Percentiles rank a stretch among this genome's conserved stretches.
phyloP scores from a whole-genome alignment of 2,329 filamentous ascomycete genomes.

The Dothistroma pini region DNA sequence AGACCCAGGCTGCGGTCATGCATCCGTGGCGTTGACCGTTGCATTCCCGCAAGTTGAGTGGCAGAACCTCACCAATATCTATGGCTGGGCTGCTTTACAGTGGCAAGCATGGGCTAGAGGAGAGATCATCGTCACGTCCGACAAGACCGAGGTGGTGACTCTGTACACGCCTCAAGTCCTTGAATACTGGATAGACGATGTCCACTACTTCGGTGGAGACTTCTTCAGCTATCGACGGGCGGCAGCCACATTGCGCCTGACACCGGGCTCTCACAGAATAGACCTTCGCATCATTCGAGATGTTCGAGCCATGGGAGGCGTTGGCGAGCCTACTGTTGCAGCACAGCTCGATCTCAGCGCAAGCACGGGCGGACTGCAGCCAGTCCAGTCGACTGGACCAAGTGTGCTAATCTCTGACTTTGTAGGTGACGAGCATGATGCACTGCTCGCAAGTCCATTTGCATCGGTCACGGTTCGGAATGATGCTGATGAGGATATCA shows the following conservation, averaged over 20 bases:
- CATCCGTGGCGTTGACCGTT: constrained; percentile 39
- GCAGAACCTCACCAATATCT: constrained; percentile 50
- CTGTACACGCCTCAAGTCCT: constrained; percentile 49
- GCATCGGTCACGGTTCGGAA: constrained; percentile 52
- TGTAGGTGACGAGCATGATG: constrained; percentile 36
- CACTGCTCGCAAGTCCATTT: constrained; percentile 45
- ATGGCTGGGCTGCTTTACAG: constrained; percentile 58
- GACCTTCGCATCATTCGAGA: constrained; percentile 54
- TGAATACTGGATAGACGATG: constrained; percentile 52
- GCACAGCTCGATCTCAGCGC: constrained; percentile 38
- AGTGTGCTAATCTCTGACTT: constrained; percentile 50
- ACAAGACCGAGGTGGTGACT: constrained; percentile 36
- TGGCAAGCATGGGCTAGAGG: constrained; percentile 58
- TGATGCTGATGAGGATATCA: constrained; percentile 24
- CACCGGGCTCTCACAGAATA: constrained; percentile 49
- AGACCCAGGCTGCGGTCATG: constrained; percentile 27
- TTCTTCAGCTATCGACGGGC: constrained; percentile 51
- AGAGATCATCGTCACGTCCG: constrained; percentile 38
- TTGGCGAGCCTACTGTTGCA: constrained; percentile 45
- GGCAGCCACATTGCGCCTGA: constrained; percentile 49
- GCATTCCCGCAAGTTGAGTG: constrained; percentile 52
- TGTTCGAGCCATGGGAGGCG: constrained; percentile 54
- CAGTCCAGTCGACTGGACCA: constrained; percentile 14
- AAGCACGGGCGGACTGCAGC: constrained; percentile 28
- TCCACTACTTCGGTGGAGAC: constrained; percentile 56